Evolutionary conservation across 352 stramenopile genomes (phyloP), one percentile per base, ranked within the genome.

Genomic region (Phytopythium montanum): DNA sequence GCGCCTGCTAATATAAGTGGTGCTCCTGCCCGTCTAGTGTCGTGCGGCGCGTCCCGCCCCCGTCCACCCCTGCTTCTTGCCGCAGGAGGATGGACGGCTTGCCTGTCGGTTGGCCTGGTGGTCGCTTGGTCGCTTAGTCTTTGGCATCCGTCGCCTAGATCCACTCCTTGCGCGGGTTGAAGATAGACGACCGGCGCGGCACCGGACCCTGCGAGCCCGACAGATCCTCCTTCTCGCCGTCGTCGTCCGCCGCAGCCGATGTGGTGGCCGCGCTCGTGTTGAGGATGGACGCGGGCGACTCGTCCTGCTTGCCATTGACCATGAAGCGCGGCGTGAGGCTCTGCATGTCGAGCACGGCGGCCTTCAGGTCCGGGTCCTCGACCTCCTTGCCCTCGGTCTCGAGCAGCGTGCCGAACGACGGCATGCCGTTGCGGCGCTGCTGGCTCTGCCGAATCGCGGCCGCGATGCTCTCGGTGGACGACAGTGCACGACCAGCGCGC

Each of bases 161-260:
- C 70, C 70, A 78, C 70, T 78, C 70, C 1, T 64, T 73, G 25
- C 64, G 64, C 61, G 73, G 71, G 61, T 78, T 69, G 41, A 78
- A 78, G 55, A 78, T 70, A 2, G 70, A 78, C 29, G 70, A 78
- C 5, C 70, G 70, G 23, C 70, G 70, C 19, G 56, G 48, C 19
- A 56, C 21, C n/a, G 33, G 51, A 10, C 53, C 53, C 53, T 50
- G 34, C 23, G 53, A 58, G 2, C 14, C 53, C 38, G 53, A 58
- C 34, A 61, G 55, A 16, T 61, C 55, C 14, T 38, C 18, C 31
- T 44, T 45, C 13, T 26, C n/a, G 42, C 14, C 42, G n/a, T 54
- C 55, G 44, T 54, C 53, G 34, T 57, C 51, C 51, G 51, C 31
- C 16, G 34, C 41, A 12, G 54, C 56, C 31, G 49, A 69, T 12